Evolutionary conservation across 1,139 yeast species (phyloP).

Genomic region (Candida labiduridarum): DNA sequence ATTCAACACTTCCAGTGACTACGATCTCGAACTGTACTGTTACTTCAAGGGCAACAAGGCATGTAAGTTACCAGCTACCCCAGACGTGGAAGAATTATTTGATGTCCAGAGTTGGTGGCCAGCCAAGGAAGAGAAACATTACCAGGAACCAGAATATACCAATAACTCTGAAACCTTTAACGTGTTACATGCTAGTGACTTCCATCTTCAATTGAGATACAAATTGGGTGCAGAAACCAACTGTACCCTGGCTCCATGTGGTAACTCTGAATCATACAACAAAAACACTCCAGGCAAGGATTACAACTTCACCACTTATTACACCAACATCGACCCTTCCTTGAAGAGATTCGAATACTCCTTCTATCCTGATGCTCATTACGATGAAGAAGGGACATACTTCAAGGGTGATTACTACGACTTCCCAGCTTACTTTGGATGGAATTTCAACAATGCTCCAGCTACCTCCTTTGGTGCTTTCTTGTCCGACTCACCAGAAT

Average conservation of each 20-base stretch:
- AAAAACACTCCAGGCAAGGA: constrained; percentile 26
- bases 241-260: constrained; percentile 55
- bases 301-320: constrained; percentile 38
- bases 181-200: constrained; percentile 66
- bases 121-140: constrained; percentile 26
- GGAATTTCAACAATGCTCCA: constrained; percentile 46
- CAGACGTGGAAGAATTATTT: constrained; percentile 28
- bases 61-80: constrained; percentile 33
- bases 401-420: constrained; percentile 44
- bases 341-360: constrained; percentile 26
- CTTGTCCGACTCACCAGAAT: constrained; percentile 65
- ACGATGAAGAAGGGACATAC: constrained; percentile 36
- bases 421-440: constrained; percentile 38
- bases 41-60: constrained; percentile 26
- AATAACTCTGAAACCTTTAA: constrained; percentile 40
- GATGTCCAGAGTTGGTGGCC: constrained; percentile 37
- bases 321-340: constrained; percentile 20
- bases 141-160: constrained; percentile 27
- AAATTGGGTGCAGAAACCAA: constrained; percentile 61
- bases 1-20: constrained; percentile 39
- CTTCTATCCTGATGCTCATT: constrained; percentile 25
- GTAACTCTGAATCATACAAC: constrained; percentile 43
- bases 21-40: constrained; percentile 39
- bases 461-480: constrained; percentile 66
- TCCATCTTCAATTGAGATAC: constrained; percentile 62